These are phyloP conservation scores for Amanita phalloides DNA, from an alignment of 768 basidiomycete genomes.

Conservation along the genomic window DNA sequence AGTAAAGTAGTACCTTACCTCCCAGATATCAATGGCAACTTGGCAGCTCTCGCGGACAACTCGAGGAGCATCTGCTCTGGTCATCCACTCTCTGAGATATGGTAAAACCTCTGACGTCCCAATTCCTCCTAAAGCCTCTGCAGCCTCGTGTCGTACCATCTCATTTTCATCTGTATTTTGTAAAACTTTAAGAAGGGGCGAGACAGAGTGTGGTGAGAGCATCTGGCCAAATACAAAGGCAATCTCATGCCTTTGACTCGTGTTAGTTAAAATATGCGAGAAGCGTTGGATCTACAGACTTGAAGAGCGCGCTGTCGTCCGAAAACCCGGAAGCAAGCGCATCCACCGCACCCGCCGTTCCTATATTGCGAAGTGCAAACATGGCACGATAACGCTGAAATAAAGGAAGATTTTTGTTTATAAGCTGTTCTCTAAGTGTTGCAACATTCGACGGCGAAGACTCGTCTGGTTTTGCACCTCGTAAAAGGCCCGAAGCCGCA, in stretches of 20 bases:
- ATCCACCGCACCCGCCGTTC: slow-evolving; percentile 72
- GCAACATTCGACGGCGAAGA: slow-evolving; percentile 36
- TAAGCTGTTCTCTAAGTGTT: slow-evolving; percentile 47
- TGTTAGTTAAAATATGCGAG: neutral
- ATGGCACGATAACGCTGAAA: slow-evolving; percentile 96
- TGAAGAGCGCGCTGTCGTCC: slow-evolving; percentile 88
- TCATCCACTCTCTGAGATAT: slow-evolving; percentile 78
- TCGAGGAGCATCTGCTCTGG: slow-evolving; percentile 63
- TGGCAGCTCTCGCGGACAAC: slow-evolving; percentile 96
- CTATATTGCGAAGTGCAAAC: slow-evolving; percentile 96
- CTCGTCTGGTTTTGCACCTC: slow-evolving; percentile 41
- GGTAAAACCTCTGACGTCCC: slow-evolving; percentile 87
- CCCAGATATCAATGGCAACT: slow-evolving; percentile 96
- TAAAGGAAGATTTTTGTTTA: slow-evolving; percentile 58
- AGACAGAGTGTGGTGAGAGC: slow-evolving; percentile 79
- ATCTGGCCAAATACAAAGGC: slow-evolving; percentile 98
- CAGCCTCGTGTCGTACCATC: slow-evolving; percentile 98
- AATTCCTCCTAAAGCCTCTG: slow-evolving; percentile 97
- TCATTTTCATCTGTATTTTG: slow-evolving; percentile 65
- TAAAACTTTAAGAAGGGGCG: slow-evolving; percentile 73
- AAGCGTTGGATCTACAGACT: slow-evolving; percentile 39
- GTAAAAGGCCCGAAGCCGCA: slow-evolving; percentile 52
- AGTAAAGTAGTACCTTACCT: slow-evolving; percentile 36
- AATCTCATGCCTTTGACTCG: slow-evolving; percentile 73
- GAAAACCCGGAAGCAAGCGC: slow-evolving; percentile 87